phyloP scores from a whole-genome alignment of 2,329 filamentous ascomycete genomes.

The Penicillium frequentans region DNA sequence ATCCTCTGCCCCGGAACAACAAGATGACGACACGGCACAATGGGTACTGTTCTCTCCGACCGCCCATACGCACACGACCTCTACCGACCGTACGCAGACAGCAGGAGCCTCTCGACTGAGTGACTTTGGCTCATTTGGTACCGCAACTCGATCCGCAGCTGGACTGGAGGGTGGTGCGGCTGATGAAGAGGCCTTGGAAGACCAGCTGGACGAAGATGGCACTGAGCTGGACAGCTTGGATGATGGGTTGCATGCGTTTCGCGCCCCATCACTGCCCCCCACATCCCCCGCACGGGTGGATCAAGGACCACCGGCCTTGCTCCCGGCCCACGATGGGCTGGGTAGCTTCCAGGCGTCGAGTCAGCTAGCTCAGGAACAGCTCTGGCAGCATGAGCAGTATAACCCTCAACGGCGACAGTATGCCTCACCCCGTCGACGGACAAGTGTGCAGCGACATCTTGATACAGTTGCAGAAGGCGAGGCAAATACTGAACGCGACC shows the following conservation, averaged over 20 bases:
- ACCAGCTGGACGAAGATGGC: constrained; percentile 52
- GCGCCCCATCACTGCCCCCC: constrained; percentile 57
- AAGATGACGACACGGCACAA: constrained; percentile 75
- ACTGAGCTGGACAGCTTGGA: constrained; percentile 92
- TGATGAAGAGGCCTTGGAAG: constrained; percentile 59
- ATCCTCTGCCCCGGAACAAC: constrained; percentile 34
- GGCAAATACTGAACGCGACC: constrained; percentile 66
- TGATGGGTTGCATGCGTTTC: constrained; percentile 85
- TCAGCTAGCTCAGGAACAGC: constrained; percentile 70
- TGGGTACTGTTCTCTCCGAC: constrained; percentile 94
- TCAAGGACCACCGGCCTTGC: constrained; percentile 64
- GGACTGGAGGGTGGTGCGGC: constrained; percentile 33
- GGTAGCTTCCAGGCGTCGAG: constrained; percentile 74
- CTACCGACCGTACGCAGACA: constrained; percentile 63
- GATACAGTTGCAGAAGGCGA: constrained; percentile 59
- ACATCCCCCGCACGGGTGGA: constrained; percentile 47
- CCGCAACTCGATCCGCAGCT: constrained; percentile 60
- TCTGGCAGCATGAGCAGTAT: constrained; percentile 86
- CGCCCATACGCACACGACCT: constrained; percentile 67
- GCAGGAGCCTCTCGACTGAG: constrained; percentile 72
- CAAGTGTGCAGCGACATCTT: constrained; percentile 58
- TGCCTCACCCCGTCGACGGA: constrained; percentile 48
- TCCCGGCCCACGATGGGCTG: constrained; percentile 90
- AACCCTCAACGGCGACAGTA: constrained; percentile 66
- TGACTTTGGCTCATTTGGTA: constrained; percentile 77